A percentile compares a stretch with the other conserved stretches of the same genome.
Conservation (phyloP, 805 yeast species). For the Kuraishia floccosa region DNA sequence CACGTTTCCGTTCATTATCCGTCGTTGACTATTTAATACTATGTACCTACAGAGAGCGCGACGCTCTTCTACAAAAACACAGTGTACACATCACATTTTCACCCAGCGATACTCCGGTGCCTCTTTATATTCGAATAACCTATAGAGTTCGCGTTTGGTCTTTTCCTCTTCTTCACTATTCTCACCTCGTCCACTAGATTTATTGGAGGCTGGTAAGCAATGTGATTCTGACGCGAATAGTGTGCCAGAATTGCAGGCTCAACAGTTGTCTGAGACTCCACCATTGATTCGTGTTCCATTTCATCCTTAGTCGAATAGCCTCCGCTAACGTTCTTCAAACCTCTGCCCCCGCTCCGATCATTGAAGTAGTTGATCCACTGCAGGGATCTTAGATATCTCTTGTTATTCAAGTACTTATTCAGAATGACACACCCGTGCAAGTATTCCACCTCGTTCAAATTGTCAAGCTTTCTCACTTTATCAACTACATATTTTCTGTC, state of each 20-base stretch:
- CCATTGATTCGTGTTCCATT: slow-evolving; percentile 2
- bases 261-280: not conserved
- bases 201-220: not conserved
- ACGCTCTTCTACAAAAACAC: no score
- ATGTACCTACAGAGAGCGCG: no score
- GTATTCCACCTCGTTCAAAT: slow-evolving; percentile 34
- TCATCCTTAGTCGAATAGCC: slow-evolving; percentile 1
- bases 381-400: slow-evolving; percentile 26
- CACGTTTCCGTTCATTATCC: no score
- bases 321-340: slow-evolving; percentile 3
- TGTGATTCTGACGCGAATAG: no score
- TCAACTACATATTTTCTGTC: slow-evolving; percentile 8
- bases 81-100: no score
- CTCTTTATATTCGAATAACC: slow-evolving; percentile 32
- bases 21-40: no score
- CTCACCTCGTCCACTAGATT: slow-evolving; percentile 10
- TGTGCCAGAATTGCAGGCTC: no score
- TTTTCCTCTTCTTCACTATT: slow-evolving; percentile 27
- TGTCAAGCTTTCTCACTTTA: slow-evolving; percentile 16
- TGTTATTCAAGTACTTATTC: slow-evolving; percentile 29
- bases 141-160: slow-evolving; percentile 36
- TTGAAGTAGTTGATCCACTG: slow-evolving; percentile 41
- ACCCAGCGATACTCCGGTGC: no score
- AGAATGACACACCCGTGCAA: slow-evolving; percentile 35
- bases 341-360: slow-evolving; percentile 25